Evolutionary conservation across 139 green algal genomes (phyloP).

Genomic region (Coelastrella sp.): DNA sequence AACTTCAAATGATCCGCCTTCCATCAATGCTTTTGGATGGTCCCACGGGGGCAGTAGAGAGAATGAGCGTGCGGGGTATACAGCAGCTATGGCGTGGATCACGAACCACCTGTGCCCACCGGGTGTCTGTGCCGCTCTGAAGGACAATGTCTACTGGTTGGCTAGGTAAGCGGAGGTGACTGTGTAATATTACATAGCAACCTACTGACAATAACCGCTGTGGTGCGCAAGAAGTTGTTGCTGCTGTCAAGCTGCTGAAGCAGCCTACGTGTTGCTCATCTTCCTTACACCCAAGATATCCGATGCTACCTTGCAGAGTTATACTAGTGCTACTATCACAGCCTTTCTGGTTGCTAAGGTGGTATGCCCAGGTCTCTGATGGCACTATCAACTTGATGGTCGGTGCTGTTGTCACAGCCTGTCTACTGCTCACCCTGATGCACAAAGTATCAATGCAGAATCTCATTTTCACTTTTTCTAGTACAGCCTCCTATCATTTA

Average conservation of each 20-base stretch:
- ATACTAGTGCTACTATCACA: background rate
- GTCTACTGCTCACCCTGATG: background rate
- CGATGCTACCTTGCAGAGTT: background rate
- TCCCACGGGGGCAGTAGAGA: background rate
- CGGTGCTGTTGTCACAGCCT: background rate
- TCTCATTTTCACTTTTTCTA: background rate
- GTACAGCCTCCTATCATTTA: background rate
- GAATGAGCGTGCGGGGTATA: background rate
- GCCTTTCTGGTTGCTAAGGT: background rate
- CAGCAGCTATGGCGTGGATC: background rate
- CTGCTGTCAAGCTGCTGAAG: background rate
- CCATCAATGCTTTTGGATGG: background rate
- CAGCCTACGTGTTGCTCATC: background rate
- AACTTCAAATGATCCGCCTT: background rate
- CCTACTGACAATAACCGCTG: background rate
- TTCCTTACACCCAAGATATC: background rate
- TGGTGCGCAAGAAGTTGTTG: too few species aligned
- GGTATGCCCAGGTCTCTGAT: background rate
- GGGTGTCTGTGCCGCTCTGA: background rate
- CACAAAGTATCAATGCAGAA: background rate
- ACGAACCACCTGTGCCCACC: background rate
- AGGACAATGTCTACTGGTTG: background rate
- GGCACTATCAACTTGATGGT: background rate
- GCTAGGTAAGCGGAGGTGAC: background rate
- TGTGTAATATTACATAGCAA: background rate